Base-by-base conservation (phyloP, 176 grass and related monocot genomes). In the Oryza brachyantha region DNA sequence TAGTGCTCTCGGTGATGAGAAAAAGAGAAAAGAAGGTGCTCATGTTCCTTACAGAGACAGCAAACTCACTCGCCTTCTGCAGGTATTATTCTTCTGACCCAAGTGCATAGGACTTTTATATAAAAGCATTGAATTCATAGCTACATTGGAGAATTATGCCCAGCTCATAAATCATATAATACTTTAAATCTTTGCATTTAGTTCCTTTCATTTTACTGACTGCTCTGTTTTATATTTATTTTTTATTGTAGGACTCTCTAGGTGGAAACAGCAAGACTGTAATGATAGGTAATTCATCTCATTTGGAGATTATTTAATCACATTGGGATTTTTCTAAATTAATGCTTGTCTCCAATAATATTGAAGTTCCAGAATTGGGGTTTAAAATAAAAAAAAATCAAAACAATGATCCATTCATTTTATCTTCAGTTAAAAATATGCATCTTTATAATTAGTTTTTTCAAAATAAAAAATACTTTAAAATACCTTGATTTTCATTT, bases 211-310 rank as follows among this genome's bases (percentile, higher is more conserved):
- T 40, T 25, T 54, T 19, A 50, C 17, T 81, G 12, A 63, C 10
- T 74, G 39, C 10, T 64, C 17, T 75, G 34, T 72, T 84, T 32
- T 27, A 73, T 68, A 60, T 83, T 26, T 50, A 42, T 60, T 80
- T 82, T 36, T 32, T 79, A 68, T 84, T 38, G 73, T 79, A 99
- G 92, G 96, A 99, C 35, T 99, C 96, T 6, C 88, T 99, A 21
- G 96, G 96, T 83, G 96, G 96, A 89, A 99, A 99, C 69, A 99
- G 96, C 84, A 95, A 91, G 84, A 99, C 96, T 68, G 90, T 93
- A 62, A 99, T 99, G 96, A 99, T 99, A 91, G 96, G 96, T 96
- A 91, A 87, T 10, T 62, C 61, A 79, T 79, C 72, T 80, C 25
- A 32, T 60, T 60, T 38, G 16, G 77, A 59, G 59, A 64, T 62